Evolutionary conservation across 1,139 yeast genomes (phyloP), one percentile per base, ranked within the genome.

Genomic region (Lodderomyces metapsilosis): DNA sequence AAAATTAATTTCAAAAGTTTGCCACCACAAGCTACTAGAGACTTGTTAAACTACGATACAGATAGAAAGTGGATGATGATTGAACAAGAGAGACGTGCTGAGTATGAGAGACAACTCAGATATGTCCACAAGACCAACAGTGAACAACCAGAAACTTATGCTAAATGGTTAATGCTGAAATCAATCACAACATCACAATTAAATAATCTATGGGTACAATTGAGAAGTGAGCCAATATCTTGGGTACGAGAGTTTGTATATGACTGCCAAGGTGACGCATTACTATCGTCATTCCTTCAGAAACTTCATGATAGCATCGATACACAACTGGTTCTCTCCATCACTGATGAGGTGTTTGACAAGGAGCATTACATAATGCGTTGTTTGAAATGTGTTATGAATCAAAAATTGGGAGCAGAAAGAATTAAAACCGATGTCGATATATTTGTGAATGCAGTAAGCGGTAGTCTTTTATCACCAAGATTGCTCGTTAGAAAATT

Each of bases 31-130:
- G 95, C 95, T 8, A 84, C 84, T 50, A 78, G 74, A 47, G 95
- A 88, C 58, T 82, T 92, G 85, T 71, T 81, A 54, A 79, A 77
- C 50, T 89, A 86, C 56, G 78, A 85, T 34, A 69, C 80, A 0
- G 87, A 84, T 41, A 88, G 89, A 53, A 92, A 92, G 62, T 88
- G 97, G 96, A 81, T 87, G 82, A 73, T 92, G 52, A 85, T 92
- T 35, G 82, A 85, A 52, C 98, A 92, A 59, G 96, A 89, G 60
- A 82, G 85, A 25, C 71, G 87, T 43, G 78, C 91, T 6, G 97
- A 88, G 53, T 73, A 73, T 54, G 84, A 84, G 52, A 74, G 84
- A 53, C 71, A 76, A 56, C 76, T 74, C 60, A 57, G 76, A 52
- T 50, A 46, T 21, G 60, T 54, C 40, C 60, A 62, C 31, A 69